phyloP scores from a whole-genome alignment of 2,329 filamentous ascomycete species.

The Fusarium burgessii region DNA sequence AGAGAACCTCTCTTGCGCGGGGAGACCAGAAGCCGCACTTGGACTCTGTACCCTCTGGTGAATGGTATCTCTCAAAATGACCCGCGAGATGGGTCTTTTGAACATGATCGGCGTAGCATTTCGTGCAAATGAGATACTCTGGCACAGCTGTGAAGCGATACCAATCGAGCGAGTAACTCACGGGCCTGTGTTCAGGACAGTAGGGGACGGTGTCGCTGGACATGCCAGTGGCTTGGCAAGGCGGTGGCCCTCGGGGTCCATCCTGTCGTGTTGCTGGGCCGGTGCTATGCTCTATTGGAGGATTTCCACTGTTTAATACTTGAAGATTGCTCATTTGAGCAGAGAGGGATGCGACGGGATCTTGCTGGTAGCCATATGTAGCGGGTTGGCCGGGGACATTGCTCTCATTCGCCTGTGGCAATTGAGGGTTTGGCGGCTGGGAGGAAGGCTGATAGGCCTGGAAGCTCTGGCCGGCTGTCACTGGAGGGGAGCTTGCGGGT shows the following conservation, averaged over 20 bases:
- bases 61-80: slow-evolving; percentile 47
- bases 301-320: not conserved
- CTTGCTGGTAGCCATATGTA: not conserved
- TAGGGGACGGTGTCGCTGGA: slow-evolving; percentile 42
- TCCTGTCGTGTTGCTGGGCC: not conserved
- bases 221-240: slow-evolving; percentile 39
- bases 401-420: rapidly evolving
- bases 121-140: slow-evolving; percentile 54
- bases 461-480: not conserved
- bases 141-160: slow-evolving; percentile 46
- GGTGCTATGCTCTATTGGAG: not conserved
- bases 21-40: slow-evolving; percentile 48
- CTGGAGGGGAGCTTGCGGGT: rapidly evolving
- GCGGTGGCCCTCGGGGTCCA: slow-evolving; percentile 15
- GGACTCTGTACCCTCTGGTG: slow-evolving; percentile 47
- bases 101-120: slow-evolving; percentile 56
- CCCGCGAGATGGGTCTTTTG: slow-evolving; percentile 45
- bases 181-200: slow-evolving; percentile 46
- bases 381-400: not conserved
- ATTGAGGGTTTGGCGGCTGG: not conserved
- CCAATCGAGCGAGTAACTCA: slow-evolving; percentile 51
- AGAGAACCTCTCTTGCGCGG: slow-evolving; percentile 51
- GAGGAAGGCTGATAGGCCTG: not conserved
- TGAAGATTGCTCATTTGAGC: slow-evolving; percentile 36
- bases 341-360: slow-evolving; percentile 21